phyloP scores from a whole-genome alignment of 306 rosid species.

The Prunus mira region DNA sequence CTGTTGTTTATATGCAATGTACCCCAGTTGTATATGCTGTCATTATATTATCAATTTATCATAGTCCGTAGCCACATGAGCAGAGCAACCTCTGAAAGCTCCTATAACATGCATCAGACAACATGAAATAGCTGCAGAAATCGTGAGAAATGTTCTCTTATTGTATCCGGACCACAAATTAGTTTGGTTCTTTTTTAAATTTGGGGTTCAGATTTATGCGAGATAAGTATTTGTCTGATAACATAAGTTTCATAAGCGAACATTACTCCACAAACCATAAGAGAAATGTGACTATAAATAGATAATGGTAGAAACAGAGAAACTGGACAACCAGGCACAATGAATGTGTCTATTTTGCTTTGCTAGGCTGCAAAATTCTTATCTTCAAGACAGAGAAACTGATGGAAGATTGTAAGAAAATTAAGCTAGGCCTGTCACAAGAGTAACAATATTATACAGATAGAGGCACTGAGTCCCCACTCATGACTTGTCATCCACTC shows the following conservation, averaged over 20 bases:
- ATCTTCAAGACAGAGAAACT: constrained; percentile 18
- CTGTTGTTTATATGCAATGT: constrained; percentile 28
- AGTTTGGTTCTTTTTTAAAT: background rate
- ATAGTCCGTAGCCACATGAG: background rate
- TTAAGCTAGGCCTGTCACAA: constrained; percentile 19
- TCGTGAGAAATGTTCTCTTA: background rate
- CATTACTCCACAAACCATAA: background rate
- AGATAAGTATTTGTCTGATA: background rate
- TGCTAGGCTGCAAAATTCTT: constrained; percentile 13
- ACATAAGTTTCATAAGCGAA: background rate
- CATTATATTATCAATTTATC: background rate
- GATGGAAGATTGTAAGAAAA: constrained; percentile 16
- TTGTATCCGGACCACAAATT: background rate
- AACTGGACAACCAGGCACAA: background rate
- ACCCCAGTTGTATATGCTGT: constrained; percentile 14
- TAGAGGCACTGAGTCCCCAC: background rate
- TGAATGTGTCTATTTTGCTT: background rate
- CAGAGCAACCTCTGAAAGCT: no score
- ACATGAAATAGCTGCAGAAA: background rate
- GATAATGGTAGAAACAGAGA: background rate
- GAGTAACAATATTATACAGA: background rate
- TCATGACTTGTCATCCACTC: constrained; percentile 32
- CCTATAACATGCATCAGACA: no score
- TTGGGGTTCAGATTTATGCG: no score
- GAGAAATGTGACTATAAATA: background rate